These are phyloP conservation scores for Pichia paraexigua DNA, from an alignment of 805 yeast genomes.

Conservation along the genomic window DNA sequence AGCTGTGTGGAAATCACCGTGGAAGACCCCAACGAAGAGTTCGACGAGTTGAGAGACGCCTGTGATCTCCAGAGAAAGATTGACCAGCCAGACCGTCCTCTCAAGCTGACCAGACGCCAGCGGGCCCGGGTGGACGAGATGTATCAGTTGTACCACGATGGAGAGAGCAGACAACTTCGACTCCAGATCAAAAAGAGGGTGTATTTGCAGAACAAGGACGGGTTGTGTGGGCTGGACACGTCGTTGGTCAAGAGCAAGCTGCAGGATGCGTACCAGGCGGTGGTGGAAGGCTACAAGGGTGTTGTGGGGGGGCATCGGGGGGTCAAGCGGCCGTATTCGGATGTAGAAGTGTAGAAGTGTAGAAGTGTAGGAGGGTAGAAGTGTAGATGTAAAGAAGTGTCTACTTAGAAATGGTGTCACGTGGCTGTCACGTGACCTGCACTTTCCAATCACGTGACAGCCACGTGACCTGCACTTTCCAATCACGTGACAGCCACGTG, in stretches of 20 bases:
- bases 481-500: too few species aligned
- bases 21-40: conserved; percentile 90
- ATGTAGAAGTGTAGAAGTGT: neutral
- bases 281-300: neutral
- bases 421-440: too few species aligned
- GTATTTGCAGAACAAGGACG: conserved; percentile 73
- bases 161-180: conserved; percentile 27
- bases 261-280: conserved; percentile 27
- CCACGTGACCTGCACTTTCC: too few species aligned
- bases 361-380: too few species aligned
- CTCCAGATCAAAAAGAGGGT: conserved; percentile 66
- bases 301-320: neutral
- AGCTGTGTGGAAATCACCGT: conserved; percentile 67
- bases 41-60: conserved; percentile 85
- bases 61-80: conserved; percentile 55
- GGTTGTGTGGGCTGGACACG: conserved; percentile 51
- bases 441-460: too few species aligned
- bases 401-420: too few species aligned
- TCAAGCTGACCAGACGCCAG: conserved; percentile 54
- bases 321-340: neutral
- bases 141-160: conserved; percentile 29
- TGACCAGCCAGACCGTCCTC: conserved; percentile 17
- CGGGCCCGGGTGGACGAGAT: conserved; percentile 72
- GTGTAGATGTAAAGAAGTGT: too few species aligned
- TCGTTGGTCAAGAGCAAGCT: conserved; percentile 56